Conservation (phyloP, 2,329 filamentous ascomycete genomes). For the Aspergillus pseudoglaucus region DNA sequence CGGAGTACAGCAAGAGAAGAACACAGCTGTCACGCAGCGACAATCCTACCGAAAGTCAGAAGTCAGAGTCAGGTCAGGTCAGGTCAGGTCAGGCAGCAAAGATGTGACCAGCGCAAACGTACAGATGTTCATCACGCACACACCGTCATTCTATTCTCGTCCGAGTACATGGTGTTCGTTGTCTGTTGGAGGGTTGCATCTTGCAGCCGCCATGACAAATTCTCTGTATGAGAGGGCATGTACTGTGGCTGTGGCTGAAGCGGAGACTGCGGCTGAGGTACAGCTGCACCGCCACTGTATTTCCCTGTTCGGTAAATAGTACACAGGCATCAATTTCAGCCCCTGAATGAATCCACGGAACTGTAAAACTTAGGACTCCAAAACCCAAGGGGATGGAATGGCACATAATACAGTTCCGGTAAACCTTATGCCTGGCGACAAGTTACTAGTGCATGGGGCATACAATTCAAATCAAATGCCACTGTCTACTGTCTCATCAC, state of each 20-base stretch:
- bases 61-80: not conserved
- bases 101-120: not conserved
- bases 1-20: not conserved
- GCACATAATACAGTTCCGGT: not conserved
- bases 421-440: not conserved
- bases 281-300: not conserved
- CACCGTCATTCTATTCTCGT: not conserved
- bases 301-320: not conserved
- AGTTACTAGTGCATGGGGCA: too few species aligned
- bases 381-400: not conserved
- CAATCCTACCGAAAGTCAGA: not conserved
- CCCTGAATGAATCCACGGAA: not conserved
- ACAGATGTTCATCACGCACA: not conserved
- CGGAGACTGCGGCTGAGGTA: not conserved
- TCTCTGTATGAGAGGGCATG: not conserved
- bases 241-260: not conserved
- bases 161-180: not conserved
- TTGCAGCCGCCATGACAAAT: not conserved
- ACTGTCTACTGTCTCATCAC: too few species aligned
- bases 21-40: too few species aligned
- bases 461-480: too few species aligned
- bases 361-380: not conserved
- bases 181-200: too few species aligned
- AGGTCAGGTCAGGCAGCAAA: not conserved
- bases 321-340: not conserved